Evolutionary conservation across 768 basidiomycete genomes (phyloP).

Genomic region (Tricholoma hemisulphureum): DNA sequence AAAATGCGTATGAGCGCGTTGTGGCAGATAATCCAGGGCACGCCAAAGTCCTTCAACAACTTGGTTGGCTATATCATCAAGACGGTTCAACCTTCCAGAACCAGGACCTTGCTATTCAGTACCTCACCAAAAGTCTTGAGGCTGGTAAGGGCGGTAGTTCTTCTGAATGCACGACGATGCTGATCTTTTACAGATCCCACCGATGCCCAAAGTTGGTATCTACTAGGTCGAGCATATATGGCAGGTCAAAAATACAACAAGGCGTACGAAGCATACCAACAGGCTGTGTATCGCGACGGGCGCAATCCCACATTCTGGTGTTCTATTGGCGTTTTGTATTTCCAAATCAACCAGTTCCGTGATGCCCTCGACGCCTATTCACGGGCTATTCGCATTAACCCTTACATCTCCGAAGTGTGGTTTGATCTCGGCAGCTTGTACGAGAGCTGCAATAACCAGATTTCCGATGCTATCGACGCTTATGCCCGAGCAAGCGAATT

Average conservation of each 20-base stretch:
- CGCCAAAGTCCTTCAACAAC: conserved; percentile 95
- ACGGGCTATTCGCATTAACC: conserved; percentile 97
- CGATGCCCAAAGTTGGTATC: conserved; percentile 98
- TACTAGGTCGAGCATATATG: conserved; percentile 98
- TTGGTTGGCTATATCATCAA: conserved; percentile 98
- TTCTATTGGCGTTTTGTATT: conserved; percentile 97
- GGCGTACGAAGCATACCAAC: conserved; percentile 98
- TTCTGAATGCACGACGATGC: background rate
- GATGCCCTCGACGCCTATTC: conserved; percentile 99
- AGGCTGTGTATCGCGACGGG: conserved; percentile 98
- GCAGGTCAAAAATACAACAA: conserved; percentile 98
- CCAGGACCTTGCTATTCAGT: conserved; percentile 90
- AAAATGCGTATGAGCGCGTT: conserved; percentile 95
- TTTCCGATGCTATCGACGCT: conserved; percentile 97
- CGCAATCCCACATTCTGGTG: conserved; percentile 99
- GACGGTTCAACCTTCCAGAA: conserved; percentile 94
- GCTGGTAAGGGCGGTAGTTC: conserved; percentile 59
- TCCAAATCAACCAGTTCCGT: conserved; percentile 99
- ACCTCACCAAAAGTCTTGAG: conserved; percentile 92
- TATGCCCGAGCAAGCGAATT: conserved; percentile 94
- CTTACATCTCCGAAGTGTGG: conserved; percentile 95
- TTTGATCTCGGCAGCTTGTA: conserved; percentile 97
- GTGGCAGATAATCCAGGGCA: conserved; percentile 90
- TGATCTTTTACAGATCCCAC: conserved; percentile 64
- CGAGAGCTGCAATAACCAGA: conserved; percentile 98